Conservation (phyloP, 345 rosid genomes). For the Pugionium dolabratum region DNA sequence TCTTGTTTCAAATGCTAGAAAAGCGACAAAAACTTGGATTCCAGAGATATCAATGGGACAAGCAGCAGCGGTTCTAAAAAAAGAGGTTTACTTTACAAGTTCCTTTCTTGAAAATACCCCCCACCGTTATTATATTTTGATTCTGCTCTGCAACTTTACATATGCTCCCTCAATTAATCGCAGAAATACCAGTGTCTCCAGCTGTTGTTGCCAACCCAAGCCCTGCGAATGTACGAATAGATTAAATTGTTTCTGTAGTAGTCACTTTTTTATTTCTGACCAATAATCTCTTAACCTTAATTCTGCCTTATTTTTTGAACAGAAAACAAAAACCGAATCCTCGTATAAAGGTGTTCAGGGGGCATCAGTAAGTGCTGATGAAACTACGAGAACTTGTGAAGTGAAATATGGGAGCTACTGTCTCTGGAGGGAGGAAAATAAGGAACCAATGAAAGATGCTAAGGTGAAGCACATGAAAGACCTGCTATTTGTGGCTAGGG, state of each 20-base stretch:
- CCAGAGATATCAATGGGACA: constrained; percentile 30
- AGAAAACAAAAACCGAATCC: constrained; percentile 43
- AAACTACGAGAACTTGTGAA: constrained; percentile 63
- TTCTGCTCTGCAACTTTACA: constrained; percentile 10
- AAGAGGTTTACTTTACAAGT: constrained; percentile 31
- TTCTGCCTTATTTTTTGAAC: constrained; percentile 34
- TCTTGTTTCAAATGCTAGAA: constrained; percentile 35
- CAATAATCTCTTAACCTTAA: constrained; percentile 9
- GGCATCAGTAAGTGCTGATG: constrained; percentile 41
- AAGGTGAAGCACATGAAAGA: constrained; percentile 89
- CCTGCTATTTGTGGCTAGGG: constrained; percentile 86
- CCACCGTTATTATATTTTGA: not conserved
- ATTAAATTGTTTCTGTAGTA: constrained; percentile 24
- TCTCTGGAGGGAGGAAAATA: constrained; percentile 84
- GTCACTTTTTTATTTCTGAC: not conserved
- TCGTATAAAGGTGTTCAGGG: constrained; percentile 26
- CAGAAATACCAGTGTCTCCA: constrained; percentile 38
- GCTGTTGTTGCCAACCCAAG: constrained; percentile 34
- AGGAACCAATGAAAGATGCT: constrained; percentile 75
- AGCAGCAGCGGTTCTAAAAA: constrained; percentile 15
- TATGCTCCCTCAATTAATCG: constrained; percentile 19
- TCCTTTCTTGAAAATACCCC: constrained; percentile 8
- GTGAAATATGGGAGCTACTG: constrained; percentile 88
- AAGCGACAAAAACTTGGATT: constrained; percentile 28
- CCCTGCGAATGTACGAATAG: constrained; percentile 35